A percentile compares a stretch with the other conserved stretches of the same genome.
Evolutionary conservation across 495 filamentous ascomycete species (phyloP).

Genomic region (Chlorociboria aeruginascens): DNA sequence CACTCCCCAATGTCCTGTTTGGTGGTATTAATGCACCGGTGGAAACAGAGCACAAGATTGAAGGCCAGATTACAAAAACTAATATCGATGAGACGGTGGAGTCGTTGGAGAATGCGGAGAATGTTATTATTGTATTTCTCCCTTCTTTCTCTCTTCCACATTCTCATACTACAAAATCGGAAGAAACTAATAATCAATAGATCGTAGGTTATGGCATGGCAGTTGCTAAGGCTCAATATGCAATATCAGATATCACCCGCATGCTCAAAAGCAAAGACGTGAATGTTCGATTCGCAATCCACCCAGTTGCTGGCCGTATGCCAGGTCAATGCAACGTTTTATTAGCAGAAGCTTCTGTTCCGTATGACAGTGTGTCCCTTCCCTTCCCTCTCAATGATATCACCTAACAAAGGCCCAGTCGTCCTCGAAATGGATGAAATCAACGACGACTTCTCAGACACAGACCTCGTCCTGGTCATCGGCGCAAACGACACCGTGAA

Average conservation of each 20-base stretch:
- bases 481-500: conserved; percentile 83
- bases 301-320: conserved; percentile 75
- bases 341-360: conserved; percentile 68
- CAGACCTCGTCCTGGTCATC: conserved; percentile 75
- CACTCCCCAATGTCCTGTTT: conserved; percentile 69
- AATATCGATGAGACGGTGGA: conserved; percentile 66
- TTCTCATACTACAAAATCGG: too few relatives aligned
- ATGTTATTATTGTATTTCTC: conserved; percentile 50
- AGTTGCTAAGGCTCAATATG: conserved; percentile 77
- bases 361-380: conserved; percentile 50
- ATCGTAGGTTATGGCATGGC: conserved; percentile 76
- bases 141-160: too few relatives aligned
- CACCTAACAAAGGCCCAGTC: conserved; percentile 24
- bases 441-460: conserved; percentile 74
- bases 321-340: conserved; percentile 80
- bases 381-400: neutral
- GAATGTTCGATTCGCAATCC: conserved; percentile 76
- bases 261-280: conserved; percentile 56
- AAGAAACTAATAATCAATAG: too few relatives aligned
- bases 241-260: conserved; percentile 64
- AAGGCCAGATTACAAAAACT: conserved; percentile 59
- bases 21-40: conserved; percentile 56
- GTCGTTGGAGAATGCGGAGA: conserved; percentile 54
- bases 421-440: conserved; percentile 86
- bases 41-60: conserved; percentile 54